Base-by-base conservation (phyloP, 805 yeast species). In the Brettanomyces bruxellensis region DNA sequence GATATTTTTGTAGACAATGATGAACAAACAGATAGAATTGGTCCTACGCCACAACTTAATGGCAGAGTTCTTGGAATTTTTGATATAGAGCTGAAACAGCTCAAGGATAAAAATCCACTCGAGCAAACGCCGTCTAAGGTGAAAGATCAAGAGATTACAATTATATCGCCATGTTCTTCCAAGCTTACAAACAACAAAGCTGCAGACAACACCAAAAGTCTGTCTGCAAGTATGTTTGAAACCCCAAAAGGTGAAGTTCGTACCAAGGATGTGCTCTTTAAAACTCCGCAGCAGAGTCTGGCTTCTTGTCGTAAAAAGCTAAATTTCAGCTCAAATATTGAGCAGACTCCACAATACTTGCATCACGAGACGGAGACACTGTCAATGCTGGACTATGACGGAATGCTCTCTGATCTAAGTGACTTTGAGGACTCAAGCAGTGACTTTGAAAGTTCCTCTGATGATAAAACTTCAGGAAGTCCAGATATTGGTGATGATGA, bases 21-120 rank as follows among this genome's bases (percentile, higher is more conserved):
- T n/a, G 5, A 32, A 14, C 13, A 11, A 12, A 18, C 38, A n/a
- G 38, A n/a, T n/a, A 35, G 13, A 7, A 25, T 50, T 14, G 95
- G 95, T 0, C 96, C 96, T 1, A 87, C 96, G 0, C 96, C 96
- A 0, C 95, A 87, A 54, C 72, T 86, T 8, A 72, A 81, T 50
- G 96, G 96, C 0, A 75, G 83, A 45, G 85, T 86, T 0, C 60
- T 85, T 34, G 80, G 93, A 14, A 69, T 87, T 4, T 82, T 87
- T 57, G 95, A 86, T 50, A 67, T 79, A 45, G 57, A 56, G 18
- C 46, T 45, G 14, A 25, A 64, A 49, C 45, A 55, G 36, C 37
- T 53, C 43, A 46, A 45, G 14, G 49, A 47, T 9, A 44, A 41
- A 5, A 14, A 25, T n/a, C 34, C 34, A 11, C 23, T 35, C 8